These are phyloP conservation scores for Calonectria henricotiae DNA, from an alignment of 2,329 filamentous ascomycete genomes.

Conservation along the genomic window DNA sequence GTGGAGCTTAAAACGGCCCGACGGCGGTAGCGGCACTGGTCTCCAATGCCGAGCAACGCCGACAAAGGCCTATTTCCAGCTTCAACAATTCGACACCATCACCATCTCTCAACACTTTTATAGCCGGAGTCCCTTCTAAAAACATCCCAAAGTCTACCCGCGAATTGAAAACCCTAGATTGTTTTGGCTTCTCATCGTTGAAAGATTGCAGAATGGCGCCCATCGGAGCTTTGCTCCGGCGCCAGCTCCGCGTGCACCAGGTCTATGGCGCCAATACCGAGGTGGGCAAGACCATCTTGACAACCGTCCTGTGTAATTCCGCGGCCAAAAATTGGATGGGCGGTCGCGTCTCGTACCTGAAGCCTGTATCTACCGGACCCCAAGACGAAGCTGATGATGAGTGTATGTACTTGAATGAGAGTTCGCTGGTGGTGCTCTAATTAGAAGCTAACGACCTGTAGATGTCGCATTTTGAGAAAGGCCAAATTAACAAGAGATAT, in stretches of 20 bases:
- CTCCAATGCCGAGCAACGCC: constrained; percentile 34
- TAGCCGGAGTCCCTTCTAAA: constrained; percentile 2
- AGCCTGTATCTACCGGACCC: constrained; percentile 86
- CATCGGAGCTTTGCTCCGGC: constrained; percentile 76
- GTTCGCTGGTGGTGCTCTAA: not conserved
- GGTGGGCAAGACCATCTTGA: constrained; percentile 88
- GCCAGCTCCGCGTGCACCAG: constrained; percentile 79
- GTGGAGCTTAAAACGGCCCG: constrained; percentile 19
- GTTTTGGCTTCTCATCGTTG: not conserved
- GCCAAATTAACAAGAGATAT: constrained; percentile 6
- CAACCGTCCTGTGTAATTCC: constrained; percentile 80
- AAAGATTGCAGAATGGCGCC: constrained; percentile 59
- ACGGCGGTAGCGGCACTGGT: constrained; percentile 5
- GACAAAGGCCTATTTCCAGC: constrained; percentile 11
- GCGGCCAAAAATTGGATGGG: constrained; percentile 65
- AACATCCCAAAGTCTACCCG: not conserved
- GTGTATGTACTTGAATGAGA: constrained; percentile 61
- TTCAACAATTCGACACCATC: constrained; percentile 17
- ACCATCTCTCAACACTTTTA: constrained; percentile 18
- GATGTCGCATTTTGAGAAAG: constrained; percentile 24
- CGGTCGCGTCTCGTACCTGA: constrained; percentile 77
- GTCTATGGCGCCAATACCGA: constrained; percentile 89
- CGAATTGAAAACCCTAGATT: not conserved
- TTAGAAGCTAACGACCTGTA: constrained; percentile 39
- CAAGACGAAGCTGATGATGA: constrained; percentile 79